phyloP scores from a whole-genome alignment of 2,329 filamentous ascomycete genomes.

The Didymella pomorum region DNA sequence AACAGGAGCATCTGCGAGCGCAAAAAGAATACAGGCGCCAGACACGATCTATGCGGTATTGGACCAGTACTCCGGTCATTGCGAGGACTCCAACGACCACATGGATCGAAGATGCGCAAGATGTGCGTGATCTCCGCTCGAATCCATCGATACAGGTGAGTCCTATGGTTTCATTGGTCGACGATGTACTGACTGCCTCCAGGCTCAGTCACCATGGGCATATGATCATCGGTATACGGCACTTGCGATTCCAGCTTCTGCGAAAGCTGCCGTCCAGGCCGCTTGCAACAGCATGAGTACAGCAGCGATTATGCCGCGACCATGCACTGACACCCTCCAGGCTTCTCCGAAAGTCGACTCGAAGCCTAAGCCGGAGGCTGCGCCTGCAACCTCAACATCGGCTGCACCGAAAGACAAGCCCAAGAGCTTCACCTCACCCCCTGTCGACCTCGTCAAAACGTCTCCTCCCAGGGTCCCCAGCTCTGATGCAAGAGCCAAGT shows the following conservation, averaged over 20 bases:
- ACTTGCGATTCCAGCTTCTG: not conserved
- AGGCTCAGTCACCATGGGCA: not conserved
- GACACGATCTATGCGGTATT: not conserved
- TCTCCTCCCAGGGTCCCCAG: not conserved
- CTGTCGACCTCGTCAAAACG: not conserved
- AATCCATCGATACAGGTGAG: too few relatives aligned
- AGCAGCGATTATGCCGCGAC: not conserved
- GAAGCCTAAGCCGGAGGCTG: not conserved
- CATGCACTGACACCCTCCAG: not conserved
- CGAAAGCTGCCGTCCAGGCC: not conserved
- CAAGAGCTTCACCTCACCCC: not conserved
- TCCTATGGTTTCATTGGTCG: not conserved
- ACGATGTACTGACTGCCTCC: not conserved
- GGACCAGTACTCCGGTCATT: not conserved
- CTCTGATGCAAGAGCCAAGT: not conserved
- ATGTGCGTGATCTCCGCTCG: too few relatives aligned
- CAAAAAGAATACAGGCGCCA: not conserved
- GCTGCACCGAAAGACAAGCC: not conserved
- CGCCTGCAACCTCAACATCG: not conserved
- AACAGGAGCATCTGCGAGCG: not conserved
- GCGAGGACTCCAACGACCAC: not conserved
- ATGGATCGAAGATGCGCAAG: not conserved
- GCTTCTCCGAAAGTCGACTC: not conserved
- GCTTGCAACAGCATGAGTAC: too few relatives aligned
- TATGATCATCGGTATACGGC: not conserved